Evolutionary conservation across 768 basidiomycete genomes (phyloP).

Genomic region (Pholiota microspora): DNA sequence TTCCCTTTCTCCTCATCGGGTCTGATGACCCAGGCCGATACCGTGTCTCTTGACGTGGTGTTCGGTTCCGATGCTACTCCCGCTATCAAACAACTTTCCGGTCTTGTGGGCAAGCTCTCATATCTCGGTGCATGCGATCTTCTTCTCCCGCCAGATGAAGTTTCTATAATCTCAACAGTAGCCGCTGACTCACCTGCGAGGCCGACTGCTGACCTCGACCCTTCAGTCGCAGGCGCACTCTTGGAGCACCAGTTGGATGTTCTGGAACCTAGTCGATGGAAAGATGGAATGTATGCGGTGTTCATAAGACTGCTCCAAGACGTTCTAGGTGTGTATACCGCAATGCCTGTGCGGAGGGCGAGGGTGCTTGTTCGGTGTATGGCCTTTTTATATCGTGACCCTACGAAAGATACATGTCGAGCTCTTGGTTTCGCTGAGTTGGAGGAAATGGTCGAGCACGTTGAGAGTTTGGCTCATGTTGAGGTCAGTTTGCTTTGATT

Average conservation of each 20-base stretch:
- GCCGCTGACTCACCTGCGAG: slow-evolving; percentile 6
- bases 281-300: slow-evolving; percentile 47
- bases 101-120: slow-evolving; percentile 63
- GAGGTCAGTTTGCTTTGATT: slow-evolving; percentile 47
- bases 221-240: slow-evolving; percentile 46
- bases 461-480: slow-evolving; percentile 36
- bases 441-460: slow-evolving; percentile 38
- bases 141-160: slow-evolving; percentile 43
- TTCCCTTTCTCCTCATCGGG: slow-evolving; percentile 51
- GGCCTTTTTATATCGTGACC: slow-evolving; percentile 45
- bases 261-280: slow-evolving; percentile 55
- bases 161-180: slow-evolving; percentile 40
- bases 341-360: slow-evolving; percentile 56
- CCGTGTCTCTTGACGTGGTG: slow-evolving; percentile 24
- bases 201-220: slow-evolving; percentile 15
- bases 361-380: slow-evolving; percentile 55
- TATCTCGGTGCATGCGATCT: slow-evolving; percentile 70
- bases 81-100: slow-evolving; percentile 51
- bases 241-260: slow-evolving; percentile 60
- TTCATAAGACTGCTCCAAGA: slow-evolving; percentile 45
- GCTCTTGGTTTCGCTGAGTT: slow-evolving; percentile 26
- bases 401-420: slow-evolving; percentile 21
- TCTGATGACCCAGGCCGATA: slow-evolving; percentile 34
- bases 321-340: slow-evolving; percentile 47
- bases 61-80: slow-evolving; percentile 37